phyloP scores from a whole-genome alignment of 2,329 filamentous ascomycete species.

The Fonsecaea multimorphosa region DNA sequence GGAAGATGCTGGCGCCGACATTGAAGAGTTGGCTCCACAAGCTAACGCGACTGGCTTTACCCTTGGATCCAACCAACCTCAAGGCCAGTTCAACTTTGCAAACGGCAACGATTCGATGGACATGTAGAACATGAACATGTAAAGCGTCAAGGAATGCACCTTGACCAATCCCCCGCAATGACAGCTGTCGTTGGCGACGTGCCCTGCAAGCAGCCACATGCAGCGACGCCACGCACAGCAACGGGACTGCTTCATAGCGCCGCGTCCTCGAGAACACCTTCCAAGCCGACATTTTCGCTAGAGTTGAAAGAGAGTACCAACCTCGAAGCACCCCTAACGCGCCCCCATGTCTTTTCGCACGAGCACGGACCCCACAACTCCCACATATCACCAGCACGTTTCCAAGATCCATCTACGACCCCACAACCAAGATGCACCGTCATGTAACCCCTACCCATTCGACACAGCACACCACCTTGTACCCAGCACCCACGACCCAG shows the following conservation, averaged over 20 bases:
- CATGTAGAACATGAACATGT: conserved; percentile 59
- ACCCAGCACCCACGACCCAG: conserved; percentile 26
- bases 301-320: conserved; percentile 51
- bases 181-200: conserved; percentile 7
- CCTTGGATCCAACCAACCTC: conserved; percentile 68
- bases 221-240: neutral
- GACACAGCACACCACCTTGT: conserved; percentile 31
- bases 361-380: conserved; percentile 41
- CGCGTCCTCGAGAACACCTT: conserved; percentile 16
- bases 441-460: conserved; percentile 39
- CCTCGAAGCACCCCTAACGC: conserved; percentile 14
- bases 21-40: conserved; percentile 78
- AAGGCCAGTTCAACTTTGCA: conserved; percentile 92
- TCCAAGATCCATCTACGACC: conserved; percentile 44
- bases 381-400: conserved; percentile 42
- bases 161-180: conserved; percentile 3
- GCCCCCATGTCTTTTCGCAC: conserved; percentile 13
- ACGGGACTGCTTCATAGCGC: conserved; percentile 1
- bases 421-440: conserved; percentile 41
- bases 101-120: conserved; percentile 75
- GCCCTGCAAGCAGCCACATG: neutral
- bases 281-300: conserved; percentile 39
- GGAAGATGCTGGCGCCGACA: conserved; percentile 78
- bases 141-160: neutral
- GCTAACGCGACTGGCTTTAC: conserved; percentile 77